These are phyloP conservation scores for Penicillium desertorum DNA, from an alignment of 495 filamentous ascomycete species.

Conservation along the genomic window DNA sequence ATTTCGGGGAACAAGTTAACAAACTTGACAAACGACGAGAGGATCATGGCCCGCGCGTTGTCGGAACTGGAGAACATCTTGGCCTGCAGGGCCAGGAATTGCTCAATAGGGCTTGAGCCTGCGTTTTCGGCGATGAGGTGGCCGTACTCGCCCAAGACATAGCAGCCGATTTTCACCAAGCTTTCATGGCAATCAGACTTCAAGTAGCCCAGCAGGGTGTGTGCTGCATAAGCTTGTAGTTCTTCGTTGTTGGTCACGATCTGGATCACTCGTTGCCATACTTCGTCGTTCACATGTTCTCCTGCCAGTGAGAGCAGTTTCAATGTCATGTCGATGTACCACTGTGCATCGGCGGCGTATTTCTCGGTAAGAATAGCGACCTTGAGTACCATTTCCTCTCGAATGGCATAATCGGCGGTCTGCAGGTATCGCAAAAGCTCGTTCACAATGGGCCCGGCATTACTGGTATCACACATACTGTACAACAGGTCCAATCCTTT, in stretches of 20 bases:
- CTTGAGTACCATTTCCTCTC: constrained; percentile 99
- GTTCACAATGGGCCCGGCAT: constrained; percentile 86
- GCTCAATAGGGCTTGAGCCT: constrained; percentile 95
- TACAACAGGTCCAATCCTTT: constrained; percentile 96
- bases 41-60: constrained; percentile 85
- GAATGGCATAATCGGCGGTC: constrained; percentile 93
- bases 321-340: constrained; percentile 98
- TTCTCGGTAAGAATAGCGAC: constrained; percentile 98
- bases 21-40: constrained; percentile 95
- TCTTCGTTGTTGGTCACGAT: constrained; percentile 99
- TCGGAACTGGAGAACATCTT: constrained; percentile 90
- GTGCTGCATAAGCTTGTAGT: constrained; percentile 92
- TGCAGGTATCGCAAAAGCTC: constrained; percentile 94
- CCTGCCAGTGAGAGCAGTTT: constrained; percentile 94
- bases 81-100: constrained; percentile 87
- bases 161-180: constrained; percentile 93
- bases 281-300: constrained; percentile 98
- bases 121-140: constrained; percentile 94
- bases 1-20: constrained; percentile 99
- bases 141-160: constrained; percentile 94
- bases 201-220: constrained; percentile 84
- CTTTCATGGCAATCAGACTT: constrained; percentile 96
- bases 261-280: constrained; percentile 98
- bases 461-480: constrained; percentile 97
- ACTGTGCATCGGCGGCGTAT: constrained; percentile 96